phyloP scores from a whole-genome alignment of 345 rosid species.

The Arabis alpina region DNA sequence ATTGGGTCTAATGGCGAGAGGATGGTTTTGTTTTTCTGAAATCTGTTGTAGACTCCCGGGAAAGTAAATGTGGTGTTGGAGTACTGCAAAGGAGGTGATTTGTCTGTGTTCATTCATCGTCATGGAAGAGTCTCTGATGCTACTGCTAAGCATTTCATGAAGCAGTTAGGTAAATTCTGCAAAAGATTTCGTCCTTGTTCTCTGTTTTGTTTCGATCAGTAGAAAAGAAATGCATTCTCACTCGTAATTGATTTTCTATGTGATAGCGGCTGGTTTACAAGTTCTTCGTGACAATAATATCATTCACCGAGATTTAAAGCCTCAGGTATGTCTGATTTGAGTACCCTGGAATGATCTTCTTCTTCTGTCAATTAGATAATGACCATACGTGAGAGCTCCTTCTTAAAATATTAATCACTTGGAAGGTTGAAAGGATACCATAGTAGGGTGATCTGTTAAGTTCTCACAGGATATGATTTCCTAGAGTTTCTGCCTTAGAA shows the following conservation, averaged over 20 bases:
- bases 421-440: neutral
- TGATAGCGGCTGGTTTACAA: conserved; percentile 82
- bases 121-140: conserved; percentile 77
- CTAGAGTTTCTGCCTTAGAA: conserved; percentile 9
- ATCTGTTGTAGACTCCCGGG: conserved; percentile 67
- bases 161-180: conserved; percentile 71
- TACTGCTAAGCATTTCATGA: conserved; percentile 92
- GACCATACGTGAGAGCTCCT: neutral
- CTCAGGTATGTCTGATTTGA: conserved; percentile 69
- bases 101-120: conserved; percentile 80
- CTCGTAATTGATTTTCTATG: neutral
- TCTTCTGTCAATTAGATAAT: conserved; percentile 15
- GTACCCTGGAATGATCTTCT: neutral
- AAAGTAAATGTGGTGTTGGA: conserved; percentile 87
- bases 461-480: conserved; percentile 2
- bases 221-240: conserved; percentile 12
- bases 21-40: conserved; percentile 1
- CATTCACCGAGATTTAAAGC: conserved; percentile 96
- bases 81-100: conserved; percentile 93
- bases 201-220: conserved; percentile 28
- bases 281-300: conserved; percentile 94
- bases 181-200: conserved; percentile 1
- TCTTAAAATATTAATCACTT: neutral
- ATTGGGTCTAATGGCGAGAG: conserved; percentile 10
- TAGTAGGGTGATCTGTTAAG: too few relatives aligned